Evolutionary conservation across 2,329 filamentous ascomycete genomes (phyloP).

Genomic region (Botrytis porri): DNA sequence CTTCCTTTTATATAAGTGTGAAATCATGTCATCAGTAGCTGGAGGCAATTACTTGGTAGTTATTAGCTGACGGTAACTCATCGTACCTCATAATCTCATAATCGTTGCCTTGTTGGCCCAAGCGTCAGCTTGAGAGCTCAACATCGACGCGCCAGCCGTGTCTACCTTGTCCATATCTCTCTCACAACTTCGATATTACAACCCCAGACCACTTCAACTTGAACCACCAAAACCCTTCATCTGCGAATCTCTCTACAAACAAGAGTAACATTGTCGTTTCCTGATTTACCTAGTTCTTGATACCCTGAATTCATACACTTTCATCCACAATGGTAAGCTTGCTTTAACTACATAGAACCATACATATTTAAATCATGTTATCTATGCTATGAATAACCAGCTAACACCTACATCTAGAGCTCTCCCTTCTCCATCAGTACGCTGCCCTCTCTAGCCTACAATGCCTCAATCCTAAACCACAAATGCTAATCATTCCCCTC

Average conservation of each 20-base stretch:
- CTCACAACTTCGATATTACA: conserved; percentile 14
- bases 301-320: background rate
- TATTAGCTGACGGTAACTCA: background rate
- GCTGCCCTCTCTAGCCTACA: background rate
- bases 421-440: conserved; percentile 95
- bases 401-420: conserved; percentile 55
- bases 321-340: conserved; percentile 34
- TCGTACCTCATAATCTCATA: conserved; percentile 21
- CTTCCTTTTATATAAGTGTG: background rate
- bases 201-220: conserved; percentile 24
- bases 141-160: conserved; percentile 36
- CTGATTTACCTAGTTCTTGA: conserved; percentile 11
- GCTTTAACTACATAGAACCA: background rate
- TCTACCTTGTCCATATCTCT: conserved; percentile 34
- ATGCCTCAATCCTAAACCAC: conserved; percentile 17
- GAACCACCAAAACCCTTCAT: conserved; percentile 2
- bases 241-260: background rate
- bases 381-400: conserved; percentile 23
- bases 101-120: conserved; percentile 36
- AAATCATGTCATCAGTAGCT: background rate
- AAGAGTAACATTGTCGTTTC: background rate
- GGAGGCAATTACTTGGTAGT: no score
- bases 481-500: conserved; percentile 3
- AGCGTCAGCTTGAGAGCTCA: conserved; percentile 32
- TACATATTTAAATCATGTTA: background rate